These are phyloP conservation scores for Hyaloscypha finlandica DNA, from an alignment of 495 filamentous ascomycete species.

Conservation along the genomic window DNA sequence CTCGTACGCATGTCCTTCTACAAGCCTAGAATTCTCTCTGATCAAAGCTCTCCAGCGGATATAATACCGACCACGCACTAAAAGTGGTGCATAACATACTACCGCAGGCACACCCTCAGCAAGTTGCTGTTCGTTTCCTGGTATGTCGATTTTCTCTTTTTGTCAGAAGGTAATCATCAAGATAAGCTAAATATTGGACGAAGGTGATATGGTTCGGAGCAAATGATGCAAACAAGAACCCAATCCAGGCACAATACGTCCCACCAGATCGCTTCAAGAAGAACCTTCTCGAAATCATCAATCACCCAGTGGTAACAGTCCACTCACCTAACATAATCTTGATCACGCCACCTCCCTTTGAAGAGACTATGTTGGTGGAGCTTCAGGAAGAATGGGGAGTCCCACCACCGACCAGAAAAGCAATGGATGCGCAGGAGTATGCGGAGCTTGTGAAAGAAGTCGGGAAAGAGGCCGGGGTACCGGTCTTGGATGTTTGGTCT, in stretches of 20 bases:
- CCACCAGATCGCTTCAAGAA: conserved; percentile 58
- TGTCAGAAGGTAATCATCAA: not conserved
- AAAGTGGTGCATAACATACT: conserved; percentile 57
- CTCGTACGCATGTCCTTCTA: conserved; percentile 10
- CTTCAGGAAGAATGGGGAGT: conserved; percentile 29
- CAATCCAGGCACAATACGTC: conserved; percentile 50
- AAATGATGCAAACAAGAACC: conserved; percentile 57
- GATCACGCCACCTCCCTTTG: conserved; percentile 65
- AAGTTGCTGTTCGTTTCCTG: conserved; percentile 59
- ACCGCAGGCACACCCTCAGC: conserved; percentile 44
- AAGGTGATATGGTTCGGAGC: conserved; percentile 70
- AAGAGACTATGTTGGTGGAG: conserved; percentile 56
- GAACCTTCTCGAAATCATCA: conserved; percentile 58
- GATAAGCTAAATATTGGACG: not conserved
- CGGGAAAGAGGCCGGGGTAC: conserved; percentile 49
- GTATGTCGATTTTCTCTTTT: conserved; percentile 10
- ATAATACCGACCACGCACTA: conserved; percentile 62
- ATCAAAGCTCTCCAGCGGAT: conserved; percentile 51
- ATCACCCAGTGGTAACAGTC: conserved; percentile 54
- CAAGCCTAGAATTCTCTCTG: not conserved
- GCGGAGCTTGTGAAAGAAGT: conserved; percentile 59
- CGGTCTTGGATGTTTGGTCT: conserved; percentile 64
- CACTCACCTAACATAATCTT: conserved; percentile 63
- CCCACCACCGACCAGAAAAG: conserved; percentile 49
- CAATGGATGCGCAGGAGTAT: conserved; percentile 55